Evolutionary conservation across 306 rosid species (phyloP).

Genomic region (Fragaria ananassa): DNA sequence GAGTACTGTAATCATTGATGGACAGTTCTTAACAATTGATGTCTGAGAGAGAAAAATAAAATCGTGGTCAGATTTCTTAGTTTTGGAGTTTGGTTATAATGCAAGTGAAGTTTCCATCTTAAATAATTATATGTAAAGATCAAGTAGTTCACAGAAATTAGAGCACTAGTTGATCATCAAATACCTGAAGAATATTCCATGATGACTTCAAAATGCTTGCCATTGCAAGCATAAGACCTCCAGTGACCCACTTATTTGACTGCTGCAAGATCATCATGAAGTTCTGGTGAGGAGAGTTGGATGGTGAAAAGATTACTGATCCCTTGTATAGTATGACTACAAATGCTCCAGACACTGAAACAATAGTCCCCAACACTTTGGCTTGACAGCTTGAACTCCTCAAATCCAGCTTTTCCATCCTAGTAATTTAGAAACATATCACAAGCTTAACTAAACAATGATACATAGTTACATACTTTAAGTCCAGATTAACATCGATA

Average conservation of each 20-base stretch:
- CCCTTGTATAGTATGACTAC: slow-evolving; percentile 15
- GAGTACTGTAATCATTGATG: not conserved
- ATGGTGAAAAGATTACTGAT: slow-evolving; percentile 6
- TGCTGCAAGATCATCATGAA: not conserved
- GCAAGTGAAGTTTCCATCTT: not conserved
- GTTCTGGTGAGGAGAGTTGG: slow-evolving; percentile 12
- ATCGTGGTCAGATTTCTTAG: not conserved
- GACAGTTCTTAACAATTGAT: slow-evolving; percentile 1
- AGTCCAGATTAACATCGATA: too few species aligned
- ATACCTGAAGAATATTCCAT: slow-evolving; percentile 34
- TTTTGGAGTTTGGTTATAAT: not conserved
- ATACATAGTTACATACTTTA: not conserved
- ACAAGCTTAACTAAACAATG: not conserved
- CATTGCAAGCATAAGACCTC: slow-evolving; percentile 24
- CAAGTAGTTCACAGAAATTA: not conserved
- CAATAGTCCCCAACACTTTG: slow-evolving; percentile 15
- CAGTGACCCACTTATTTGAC: slow-evolving; percentile 18
- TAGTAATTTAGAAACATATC: not conserved
- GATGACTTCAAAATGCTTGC: slow-evolving; percentile 5
- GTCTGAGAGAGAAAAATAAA: not conserved
- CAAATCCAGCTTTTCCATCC: slow-evolving; percentile 8
- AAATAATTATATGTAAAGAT: not conserved
- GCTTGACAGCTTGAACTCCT: not conserved
- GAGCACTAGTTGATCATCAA: not conserved
- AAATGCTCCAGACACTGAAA: slow-evolving; percentile 20